phyloP scores from a whole-genome alignment of 805 yeast species.

The Candida railenensis region DNA sequence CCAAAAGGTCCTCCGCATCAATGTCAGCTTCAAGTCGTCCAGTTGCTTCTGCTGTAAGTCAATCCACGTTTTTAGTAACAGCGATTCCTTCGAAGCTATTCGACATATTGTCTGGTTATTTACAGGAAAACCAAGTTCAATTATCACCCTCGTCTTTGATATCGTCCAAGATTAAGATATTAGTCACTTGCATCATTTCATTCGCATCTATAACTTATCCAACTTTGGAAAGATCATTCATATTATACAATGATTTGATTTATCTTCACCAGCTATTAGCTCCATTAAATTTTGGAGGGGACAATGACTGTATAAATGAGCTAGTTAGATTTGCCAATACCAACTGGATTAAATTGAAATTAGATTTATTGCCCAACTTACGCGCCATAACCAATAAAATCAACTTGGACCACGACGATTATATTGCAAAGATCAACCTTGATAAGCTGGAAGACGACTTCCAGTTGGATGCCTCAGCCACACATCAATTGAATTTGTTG shows the following conservation, averaged over 20 bases:
- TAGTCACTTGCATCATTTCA: slow-evolving; percentile 29
- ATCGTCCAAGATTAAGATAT: slow-evolving; percentile 13
- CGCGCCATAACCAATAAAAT: slow-evolving; percentile 17
- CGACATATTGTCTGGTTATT: neutral
- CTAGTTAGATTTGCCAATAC: slow-evolving; percentile 16
- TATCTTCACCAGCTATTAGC: slow-evolving; percentile 17
- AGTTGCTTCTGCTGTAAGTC: no score
- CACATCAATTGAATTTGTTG: slow-evolving; percentile 17
- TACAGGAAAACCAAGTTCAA: neutral
- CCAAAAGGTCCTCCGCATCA: no score
- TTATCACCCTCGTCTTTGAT: slow-evolving; percentile 12
- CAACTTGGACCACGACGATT: slow-evolving; percentile 14
- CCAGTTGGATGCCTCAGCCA: slow-evolving; percentile 18
- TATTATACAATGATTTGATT: slow-evolving; percentile 35
- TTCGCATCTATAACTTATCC: slow-evolving; percentile 35
- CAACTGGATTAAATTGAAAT: slow-evolving; percentile 13
- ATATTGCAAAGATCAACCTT: slow-evolving; percentile 2
- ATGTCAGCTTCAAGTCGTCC: no score
- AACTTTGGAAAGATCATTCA: slow-evolving; percentile 26
- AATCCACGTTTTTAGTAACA: no score
- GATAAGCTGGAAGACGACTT: slow-evolving; percentile 13
- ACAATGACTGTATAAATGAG: slow-evolving; percentile 5
- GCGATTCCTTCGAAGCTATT: neutral
- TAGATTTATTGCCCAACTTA: slow-evolving; percentile 11
- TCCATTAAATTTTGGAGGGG: neutral